Evolutionary conservation across 164 flowering plant species (phyloP).

Genomic region (Vitis cinerea): DNA sequence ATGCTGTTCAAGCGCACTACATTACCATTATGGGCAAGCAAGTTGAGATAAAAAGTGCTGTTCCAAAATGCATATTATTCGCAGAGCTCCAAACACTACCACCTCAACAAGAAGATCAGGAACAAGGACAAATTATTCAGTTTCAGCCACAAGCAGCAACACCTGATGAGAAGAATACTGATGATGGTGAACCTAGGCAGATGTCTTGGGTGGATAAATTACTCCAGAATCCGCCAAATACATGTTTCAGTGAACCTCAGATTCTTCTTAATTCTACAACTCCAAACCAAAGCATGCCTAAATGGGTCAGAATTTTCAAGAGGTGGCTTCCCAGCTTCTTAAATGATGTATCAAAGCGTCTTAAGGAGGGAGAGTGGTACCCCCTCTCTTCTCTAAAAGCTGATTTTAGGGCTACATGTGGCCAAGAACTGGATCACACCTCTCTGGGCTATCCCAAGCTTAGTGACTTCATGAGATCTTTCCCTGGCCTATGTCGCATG

Average conservation of each 20-base stretch:
- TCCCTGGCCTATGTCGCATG: conserved; percentile 41
- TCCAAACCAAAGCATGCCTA: conserved; percentile 18
- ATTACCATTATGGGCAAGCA: conserved; percentile 40
- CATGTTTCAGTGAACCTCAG: conserved; percentile 5
- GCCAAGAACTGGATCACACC: conserved; percentile 56
- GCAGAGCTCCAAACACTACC: conserved; percentile 16
- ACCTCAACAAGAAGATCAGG: conserved; percentile 12
- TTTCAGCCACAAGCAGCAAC: conserved; percentile 5
- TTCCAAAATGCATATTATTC: conserved; percentile 26
- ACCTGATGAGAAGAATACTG: conserved; percentile 7
- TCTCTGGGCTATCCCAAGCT: conserved; percentile 61
- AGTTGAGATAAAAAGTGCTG: conserved; percentile 50
- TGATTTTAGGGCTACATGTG: conserved; percentile 53
- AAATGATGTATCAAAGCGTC: conserved; percentile 21
- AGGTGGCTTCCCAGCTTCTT: conserved; percentile 58
- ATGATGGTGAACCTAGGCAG: conserved; percentile 12
- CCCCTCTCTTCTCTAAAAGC: conserved; percentile 65
- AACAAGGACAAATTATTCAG: neutral
- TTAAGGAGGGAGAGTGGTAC: conserved; percentile 41
- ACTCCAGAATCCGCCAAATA: conserved; percentile 13
- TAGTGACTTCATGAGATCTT: conserved; percentile 51
- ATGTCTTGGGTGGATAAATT: conserved; percentile 36
- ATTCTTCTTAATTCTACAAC: neutral
- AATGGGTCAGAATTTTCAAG: conserved; percentile 47
- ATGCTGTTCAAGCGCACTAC: conserved; percentile 46